phyloP scores from a whole-genome alignment of 2,329 filamentous ascomycete species.

The Blastomyces parvus region DNA sequence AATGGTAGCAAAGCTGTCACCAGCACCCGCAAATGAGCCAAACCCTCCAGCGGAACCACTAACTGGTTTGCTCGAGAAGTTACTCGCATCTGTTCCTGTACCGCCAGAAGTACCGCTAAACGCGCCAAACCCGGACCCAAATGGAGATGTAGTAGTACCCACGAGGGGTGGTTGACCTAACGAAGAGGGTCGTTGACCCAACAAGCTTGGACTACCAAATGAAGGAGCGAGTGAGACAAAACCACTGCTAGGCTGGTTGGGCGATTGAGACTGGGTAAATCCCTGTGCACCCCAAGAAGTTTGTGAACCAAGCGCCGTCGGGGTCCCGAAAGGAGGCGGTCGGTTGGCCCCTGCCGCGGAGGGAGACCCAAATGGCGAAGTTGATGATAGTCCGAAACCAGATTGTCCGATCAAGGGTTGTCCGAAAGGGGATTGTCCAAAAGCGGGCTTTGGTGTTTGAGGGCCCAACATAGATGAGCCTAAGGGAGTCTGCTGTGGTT shows the following conservation, averaged over 20 bases:
- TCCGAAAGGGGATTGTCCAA: constrained; percentile 19
- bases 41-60: constrained; percentile 9
- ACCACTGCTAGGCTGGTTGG: constrained; percentile 12
- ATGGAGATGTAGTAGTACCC: constrained; percentile 11
- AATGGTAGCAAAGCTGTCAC: constrained; percentile 6
- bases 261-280: constrained; percentile 15
- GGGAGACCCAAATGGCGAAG: constrained; percentile 17
- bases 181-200: constrained; percentile 23
- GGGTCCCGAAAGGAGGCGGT: constrained; percentile 18
- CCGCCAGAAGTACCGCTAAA: constrained; percentile 16
- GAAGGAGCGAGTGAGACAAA: constrained; percentile 26
- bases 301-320: constrained; percentile 21
- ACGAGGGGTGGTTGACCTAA: constrained; percentile 26
- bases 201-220: constrained; percentile 30
- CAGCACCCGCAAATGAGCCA: constrained; percentile 6
- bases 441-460: constrained; percentile 15
- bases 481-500: constrained; percentile 15
- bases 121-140: constrained; percentile 7
- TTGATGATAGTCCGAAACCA: constrained; percentile 5
- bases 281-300: constrained; percentile 19
- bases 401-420: constrained; percentile 20
- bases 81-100: constrained; percentile 18
- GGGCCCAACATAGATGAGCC: constrained; percentile 16
- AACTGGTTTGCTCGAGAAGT: constrained; percentile 5
- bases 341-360: constrained; percentile 11